Conservation (phyloP, 176 grass and related monocot species). For the Pontederia paniculata region DNA sequence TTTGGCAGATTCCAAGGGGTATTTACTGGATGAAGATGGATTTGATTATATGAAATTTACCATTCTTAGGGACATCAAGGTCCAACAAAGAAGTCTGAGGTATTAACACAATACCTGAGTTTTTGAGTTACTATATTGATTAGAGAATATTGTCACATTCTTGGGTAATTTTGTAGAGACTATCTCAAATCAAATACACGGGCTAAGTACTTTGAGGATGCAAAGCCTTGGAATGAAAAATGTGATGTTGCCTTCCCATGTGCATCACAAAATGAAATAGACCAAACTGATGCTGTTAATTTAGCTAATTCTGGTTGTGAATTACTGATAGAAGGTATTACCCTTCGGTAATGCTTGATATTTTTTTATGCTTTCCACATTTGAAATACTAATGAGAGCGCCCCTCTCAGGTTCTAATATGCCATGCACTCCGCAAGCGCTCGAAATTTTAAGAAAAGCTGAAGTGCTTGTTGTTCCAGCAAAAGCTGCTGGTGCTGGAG, state of each 20-base stretch:
- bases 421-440: slow-evolving; percentile 70
- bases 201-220: slow-evolving; percentile 76
- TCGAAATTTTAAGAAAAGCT: slow-evolving; percentile 86
- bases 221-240: slow-evolving; percentile 74
- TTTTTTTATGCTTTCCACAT: slow-evolving; percentile 3
- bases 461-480: slow-evolving; percentile 89
- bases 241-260: slow-evolving; percentile 95
- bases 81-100: slow-evolving; percentile 87
- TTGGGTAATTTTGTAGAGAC: slow-evolving; percentile 54
- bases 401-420: slow-evolving; percentile 79
- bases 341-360: slow-evolving; percentile 13
- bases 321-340: slow-evolving; percentile 78
- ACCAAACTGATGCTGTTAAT: slow-evolving; percentile 63
- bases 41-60: slow-evolving; percentile 97
- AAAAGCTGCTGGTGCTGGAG: slow-evolving; percentile 88
- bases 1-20: slow-evolving; percentile 85
- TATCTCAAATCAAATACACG: slow-evolving; percentile 84
- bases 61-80: slow-evolving; percentile 73
- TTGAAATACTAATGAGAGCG: slow-evolving; percentile 18
- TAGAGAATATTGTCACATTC: slow-evolving; percentile 18
- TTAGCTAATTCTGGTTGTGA: slow-evolving; percentile 75
- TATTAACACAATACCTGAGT: slow-evolving; percentile 31
- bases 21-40: slow-evolving; percentile 83
- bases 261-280: slow-evolving; percentile 94
- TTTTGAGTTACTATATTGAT: slow-evolving; percentile 20